phyloP scores from a whole-genome alignment of 352 stramenopile species.

The Saprolegnia diclina region DNA sequence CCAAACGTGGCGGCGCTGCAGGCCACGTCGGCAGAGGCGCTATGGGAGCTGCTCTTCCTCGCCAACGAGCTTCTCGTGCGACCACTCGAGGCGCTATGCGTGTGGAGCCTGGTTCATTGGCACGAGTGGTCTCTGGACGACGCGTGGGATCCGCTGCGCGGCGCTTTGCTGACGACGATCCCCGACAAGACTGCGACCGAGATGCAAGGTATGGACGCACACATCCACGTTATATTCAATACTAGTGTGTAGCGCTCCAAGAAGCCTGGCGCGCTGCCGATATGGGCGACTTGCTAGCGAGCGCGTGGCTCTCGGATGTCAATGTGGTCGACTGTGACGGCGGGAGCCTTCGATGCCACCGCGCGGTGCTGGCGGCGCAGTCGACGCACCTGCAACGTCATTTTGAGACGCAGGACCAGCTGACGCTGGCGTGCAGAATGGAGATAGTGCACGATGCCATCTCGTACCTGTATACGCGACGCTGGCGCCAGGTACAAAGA shows the following conservation, averaged over 20 bases:
- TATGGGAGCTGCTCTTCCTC: background rate
- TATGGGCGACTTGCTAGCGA: background rate
- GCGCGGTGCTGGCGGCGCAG: background rate
- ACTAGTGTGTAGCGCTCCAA: background rate
- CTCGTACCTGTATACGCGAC: conserved; percentile 7
- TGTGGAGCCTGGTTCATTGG: background rate
- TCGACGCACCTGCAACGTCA: background rate
- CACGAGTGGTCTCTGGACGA: background rate
- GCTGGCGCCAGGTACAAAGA: background rate
- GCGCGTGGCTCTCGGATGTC: conserved; percentile 6
- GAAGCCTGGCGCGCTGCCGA: background rate
- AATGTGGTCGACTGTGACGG: background rate
- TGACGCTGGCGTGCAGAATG: background rate
- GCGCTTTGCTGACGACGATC: background rate
- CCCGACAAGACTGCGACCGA: background rate
- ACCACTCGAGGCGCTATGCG: background rate
- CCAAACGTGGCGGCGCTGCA: background rate
- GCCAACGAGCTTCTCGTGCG: background rate
- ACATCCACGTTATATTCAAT: background rate
- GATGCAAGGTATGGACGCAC: background rate
- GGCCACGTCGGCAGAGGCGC: background rate
- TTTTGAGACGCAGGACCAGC: background rate
- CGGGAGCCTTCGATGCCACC: background rate
- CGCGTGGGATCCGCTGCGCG: background rate
- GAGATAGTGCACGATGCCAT: background rate